A percentile compares a stretch with the other conserved stretches of the same genome.
Evolutionary conservation across 257 asterid species (phyloP).

Genomic region (Primulina eburnea): DNA sequence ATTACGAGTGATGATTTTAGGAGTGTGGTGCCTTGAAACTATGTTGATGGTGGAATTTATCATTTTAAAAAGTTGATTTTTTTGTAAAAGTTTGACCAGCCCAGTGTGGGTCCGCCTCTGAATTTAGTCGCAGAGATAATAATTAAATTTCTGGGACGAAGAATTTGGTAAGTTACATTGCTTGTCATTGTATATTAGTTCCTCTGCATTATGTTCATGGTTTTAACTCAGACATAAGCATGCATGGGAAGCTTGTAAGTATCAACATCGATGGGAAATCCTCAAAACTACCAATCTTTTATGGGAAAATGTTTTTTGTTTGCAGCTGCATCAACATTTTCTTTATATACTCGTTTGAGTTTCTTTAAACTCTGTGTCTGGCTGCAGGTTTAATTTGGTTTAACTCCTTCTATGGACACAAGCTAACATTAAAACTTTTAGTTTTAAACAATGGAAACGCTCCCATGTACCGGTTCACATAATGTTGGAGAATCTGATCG

Average conservation of each 20-base stretch:
- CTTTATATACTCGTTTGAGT: slow-evolving; percentile 16
- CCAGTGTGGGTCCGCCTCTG: background rate
- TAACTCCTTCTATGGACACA: slow-evolving; percentile 27
- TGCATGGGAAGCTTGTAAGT: slow-evolving; percentile 5
- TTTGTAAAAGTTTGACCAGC: background rate
- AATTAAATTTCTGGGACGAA: background rate
- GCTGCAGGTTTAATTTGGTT: slow-evolving; percentile 33
- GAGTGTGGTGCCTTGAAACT: background rate
- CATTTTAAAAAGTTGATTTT: background rate
- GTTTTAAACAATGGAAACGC: slow-evolving; percentile 61
- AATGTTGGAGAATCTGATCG: slow-evolving; percentile 51
- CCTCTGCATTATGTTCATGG: background rate
- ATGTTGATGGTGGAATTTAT: background rate
- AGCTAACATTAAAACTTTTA: slow-evolving; percentile 34
- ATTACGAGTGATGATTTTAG: background rate
- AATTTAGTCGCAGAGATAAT: background rate
- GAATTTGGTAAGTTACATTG: background rate
- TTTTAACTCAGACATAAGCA: slow-evolving; percentile 4
- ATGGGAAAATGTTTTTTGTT: background rate
- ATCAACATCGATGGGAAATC: slow-evolving; percentile 9
- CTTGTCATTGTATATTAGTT: background rate
- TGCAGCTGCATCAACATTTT: slow-evolving; percentile 16
- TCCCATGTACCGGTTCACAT: slow-evolving; percentile 52
- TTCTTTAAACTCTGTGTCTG: slow-evolving; percentile 20
- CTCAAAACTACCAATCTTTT: slow-evolving; percentile 10